Evolutionary conservation across 2,329 filamentous ascomycete species (phyloP).

Genomic region (Xylaria digitata): DNA sequence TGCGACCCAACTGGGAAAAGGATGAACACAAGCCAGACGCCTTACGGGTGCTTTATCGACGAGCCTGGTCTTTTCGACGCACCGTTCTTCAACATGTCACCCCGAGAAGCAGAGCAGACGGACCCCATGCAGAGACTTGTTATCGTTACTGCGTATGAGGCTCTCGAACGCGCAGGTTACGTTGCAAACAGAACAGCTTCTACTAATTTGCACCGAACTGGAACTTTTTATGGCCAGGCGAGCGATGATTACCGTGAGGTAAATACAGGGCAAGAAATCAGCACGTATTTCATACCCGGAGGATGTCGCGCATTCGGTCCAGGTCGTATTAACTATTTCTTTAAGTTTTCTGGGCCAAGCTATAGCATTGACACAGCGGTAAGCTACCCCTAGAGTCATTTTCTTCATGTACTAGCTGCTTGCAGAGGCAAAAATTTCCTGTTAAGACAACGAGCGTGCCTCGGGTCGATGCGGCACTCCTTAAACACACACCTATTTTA

Average conservation of each 20-base stretch:
- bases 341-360: constrained; percentile 49
- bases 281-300: constrained; percentile 54
- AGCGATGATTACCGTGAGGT: constrained; percentile 66
- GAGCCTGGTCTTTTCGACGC: constrained; percentile 42
- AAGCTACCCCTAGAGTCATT: no score
- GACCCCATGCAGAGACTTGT: constrained; percentile 74
- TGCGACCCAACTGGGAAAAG: constrained; percentile 41
- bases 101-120: constrained; percentile 52
- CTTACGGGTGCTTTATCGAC: constrained; percentile 40
- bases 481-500: no score
- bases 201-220: constrained; percentile 36
- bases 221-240: constrained; percentile 41
- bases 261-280: constrained; percentile 69
- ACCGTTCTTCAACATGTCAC: constrained; percentile 44
- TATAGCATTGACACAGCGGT: constrained; percentile 49
- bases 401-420: no score
- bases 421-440: no score
- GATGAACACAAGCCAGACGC: constrained; percentile 39
- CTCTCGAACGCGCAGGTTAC: constrained; percentile 69
- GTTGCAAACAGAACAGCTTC: constrained; percentile 41
- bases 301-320: constrained; percentile 51
- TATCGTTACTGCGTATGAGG: constrained; percentile 73
- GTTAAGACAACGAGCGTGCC: no score
- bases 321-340: constrained; percentile 54
- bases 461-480: no score